These are phyloP conservation scores for Escovopsis weberi DNA, from an alignment of 2,329 filamentous ascomycete genomes.

Conservation along the genomic window DNA sequence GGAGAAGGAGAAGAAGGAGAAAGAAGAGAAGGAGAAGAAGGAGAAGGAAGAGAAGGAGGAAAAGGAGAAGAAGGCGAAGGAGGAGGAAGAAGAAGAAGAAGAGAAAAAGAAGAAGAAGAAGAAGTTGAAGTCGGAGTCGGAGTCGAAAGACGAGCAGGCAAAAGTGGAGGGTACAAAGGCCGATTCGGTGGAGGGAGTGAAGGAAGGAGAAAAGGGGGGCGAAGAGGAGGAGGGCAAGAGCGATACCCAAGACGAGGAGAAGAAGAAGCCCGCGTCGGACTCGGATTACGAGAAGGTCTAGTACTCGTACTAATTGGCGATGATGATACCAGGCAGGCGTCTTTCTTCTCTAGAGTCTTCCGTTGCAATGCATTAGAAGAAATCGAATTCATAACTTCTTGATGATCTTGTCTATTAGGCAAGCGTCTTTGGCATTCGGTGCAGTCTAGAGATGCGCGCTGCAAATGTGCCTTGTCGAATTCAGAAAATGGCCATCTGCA, in stretches of 20 bases:
- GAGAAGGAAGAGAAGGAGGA: conserved; percentile 12
- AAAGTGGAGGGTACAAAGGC: not conserved
- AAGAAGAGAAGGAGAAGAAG: conserved; percentile 16
- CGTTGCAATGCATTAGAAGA: too few species aligned
- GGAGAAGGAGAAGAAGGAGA: conserved; percentile 17
- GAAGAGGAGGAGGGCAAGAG: conserved; percentile 3
- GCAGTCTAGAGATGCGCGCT: too few species aligned
- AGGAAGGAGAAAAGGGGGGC: not conserved
- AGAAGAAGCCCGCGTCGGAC: conserved; percentile 16
- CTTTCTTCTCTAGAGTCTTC: too few species aligned
- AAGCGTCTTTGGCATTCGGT: too few species aligned
- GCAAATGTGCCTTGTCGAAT: too few species aligned
- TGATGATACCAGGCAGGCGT: too few species aligned
- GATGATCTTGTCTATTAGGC: too few species aligned
- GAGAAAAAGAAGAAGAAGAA: conserved; percentile 1
- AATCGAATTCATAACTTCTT: too few species aligned
- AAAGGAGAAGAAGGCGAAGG: conserved; percentile 10
- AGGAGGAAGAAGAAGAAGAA: conserved; percentile 9
- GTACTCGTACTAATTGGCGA: too few species aligned
- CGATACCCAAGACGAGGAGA: conserved; percentile 5
- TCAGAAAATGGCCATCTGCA: too few species aligned
- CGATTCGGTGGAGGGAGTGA: not conserved
- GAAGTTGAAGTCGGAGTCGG: not conserved
- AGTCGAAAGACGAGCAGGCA: conserved; percentile 1
- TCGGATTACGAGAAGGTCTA: conserved; percentile 17